phyloP scores from a whole-genome alignment of 2,329 filamentous ascomycete genomes.

The Neofusicoccum sp. region DNA sequence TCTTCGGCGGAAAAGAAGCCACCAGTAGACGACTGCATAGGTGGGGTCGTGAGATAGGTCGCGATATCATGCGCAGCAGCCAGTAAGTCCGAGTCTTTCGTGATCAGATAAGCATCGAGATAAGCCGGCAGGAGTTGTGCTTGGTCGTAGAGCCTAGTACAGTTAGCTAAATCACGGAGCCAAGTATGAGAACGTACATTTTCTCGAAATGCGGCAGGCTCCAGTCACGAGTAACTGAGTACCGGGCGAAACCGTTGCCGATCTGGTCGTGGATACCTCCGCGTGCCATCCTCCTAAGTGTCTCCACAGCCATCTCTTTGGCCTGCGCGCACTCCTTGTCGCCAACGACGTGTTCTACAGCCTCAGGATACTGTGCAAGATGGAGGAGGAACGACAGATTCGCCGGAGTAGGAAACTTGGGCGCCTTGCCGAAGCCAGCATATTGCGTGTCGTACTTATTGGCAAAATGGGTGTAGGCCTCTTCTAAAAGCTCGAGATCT shows the following conservation, averaged over 20 bases:
- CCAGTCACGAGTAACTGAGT: constrained; percentile 91
- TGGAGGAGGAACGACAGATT: constrained; percentile 81
- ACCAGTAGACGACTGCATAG: constrained; percentile 65
- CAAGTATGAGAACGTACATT: constrained; percentile 51
- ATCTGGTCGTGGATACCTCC: constrained; percentile 73
- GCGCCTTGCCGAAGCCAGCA: constrained; percentile 72
- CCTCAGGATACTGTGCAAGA: constrained; percentile 66
- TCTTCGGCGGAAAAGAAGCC: constrained; percentile 88
- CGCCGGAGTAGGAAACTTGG: constrained; percentile 86
- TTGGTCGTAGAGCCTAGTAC: constrained; percentile 73
- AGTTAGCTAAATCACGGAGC: neutral
- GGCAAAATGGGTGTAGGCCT: constrained; percentile 78
- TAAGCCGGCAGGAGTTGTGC: constrained; percentile 80
- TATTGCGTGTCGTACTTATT: constrained; percentile 75
- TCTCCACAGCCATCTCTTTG: constrained; percentile 75
- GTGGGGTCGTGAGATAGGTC: constrained; percentile 75
- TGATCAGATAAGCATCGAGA: constrained; percentile 77
- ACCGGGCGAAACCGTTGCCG: constrained; percentile 76
- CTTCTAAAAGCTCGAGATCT: constrained; percentile 87
- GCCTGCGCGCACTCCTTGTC: constrained; percentile 71
- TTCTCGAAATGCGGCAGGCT: constrained; percentile 95
- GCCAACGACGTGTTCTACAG: constrained; percentile 85
- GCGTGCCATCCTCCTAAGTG: constrained; percentile 73
- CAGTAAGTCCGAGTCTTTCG: constrained; percentile 67
- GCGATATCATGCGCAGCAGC: constrained; percentile 78